Percentiles rank a stretch among this genome's conserved stretches.
phyloP scores from a whole-genome alignment of 129 eudicot genomes.

The Helianthus tuberosus region DNA sequence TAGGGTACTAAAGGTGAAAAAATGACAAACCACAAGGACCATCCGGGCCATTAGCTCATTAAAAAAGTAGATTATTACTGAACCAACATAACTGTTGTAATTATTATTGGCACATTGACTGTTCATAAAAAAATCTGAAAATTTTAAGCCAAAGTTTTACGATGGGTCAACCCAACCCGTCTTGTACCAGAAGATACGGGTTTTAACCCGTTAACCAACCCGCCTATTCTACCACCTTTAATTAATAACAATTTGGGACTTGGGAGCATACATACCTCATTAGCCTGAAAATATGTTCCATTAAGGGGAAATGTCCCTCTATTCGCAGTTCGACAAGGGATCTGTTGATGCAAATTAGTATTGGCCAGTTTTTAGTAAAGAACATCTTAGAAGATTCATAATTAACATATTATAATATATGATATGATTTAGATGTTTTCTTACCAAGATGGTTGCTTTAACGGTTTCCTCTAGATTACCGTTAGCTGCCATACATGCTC shows the following conservation, averaged over 20 bases:
- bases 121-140: not conserved
- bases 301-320: too few relatives aligned
- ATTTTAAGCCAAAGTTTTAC: not conserved
- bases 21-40: too few relatives aligned
- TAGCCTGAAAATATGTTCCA: too few relatives aligned
- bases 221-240: too few relatives aligned
- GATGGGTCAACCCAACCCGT: not conserved
- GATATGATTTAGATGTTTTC: conserved; percentile 6
- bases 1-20: too few relatives aligned
- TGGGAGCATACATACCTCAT: conserved; percentile 1
- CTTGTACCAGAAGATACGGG: not conserved
- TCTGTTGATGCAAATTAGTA: not conserved
- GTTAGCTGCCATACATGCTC: conserved; percentile 14
- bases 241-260: too few relatives aligned
- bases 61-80: not conserved
- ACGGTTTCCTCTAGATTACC: conserved; percentile 36
- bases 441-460: conserved; percentile 74
- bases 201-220: too few relatives aligned
- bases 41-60: too few relatives aligned
- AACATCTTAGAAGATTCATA: not conserved
- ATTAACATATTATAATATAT: not conserved
- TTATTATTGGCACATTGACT: not conserved
- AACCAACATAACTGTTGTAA: not conserved
- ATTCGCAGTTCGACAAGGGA: too few relatives aligned
- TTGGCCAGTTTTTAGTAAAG: not conserved